phyloP scores from a whole-genome alignment of 139 green algal species.

The Micractinium conductrix region DNA sequence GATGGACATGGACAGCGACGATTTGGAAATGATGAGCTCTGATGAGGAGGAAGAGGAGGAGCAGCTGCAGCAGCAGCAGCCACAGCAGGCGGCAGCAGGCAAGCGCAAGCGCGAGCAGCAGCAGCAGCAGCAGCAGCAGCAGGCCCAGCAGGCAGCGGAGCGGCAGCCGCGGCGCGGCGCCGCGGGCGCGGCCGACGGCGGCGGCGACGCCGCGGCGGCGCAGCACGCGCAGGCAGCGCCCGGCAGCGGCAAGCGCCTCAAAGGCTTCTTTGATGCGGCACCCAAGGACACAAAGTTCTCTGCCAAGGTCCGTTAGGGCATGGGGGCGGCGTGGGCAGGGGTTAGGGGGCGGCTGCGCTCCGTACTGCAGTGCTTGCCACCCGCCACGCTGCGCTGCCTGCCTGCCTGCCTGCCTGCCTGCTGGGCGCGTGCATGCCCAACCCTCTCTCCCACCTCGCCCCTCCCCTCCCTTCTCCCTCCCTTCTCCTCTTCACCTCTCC shows the following conservation, averaged over 20 bases:
- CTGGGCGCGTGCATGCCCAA: too few relatives aligned
- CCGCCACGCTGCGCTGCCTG: too few relatives aligned
- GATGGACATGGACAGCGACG: neutral
- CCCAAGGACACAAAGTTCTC: constrained; percentile 72
- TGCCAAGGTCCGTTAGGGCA: constrained; percentile 47
- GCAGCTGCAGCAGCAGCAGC: constrained; percentile 25
- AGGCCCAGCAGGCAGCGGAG: constrained; percentile 11
- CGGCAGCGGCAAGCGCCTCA: constrained; percentile 9
- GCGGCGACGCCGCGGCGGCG: constrained; percentile 19
- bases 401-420: too few relatives aligned
- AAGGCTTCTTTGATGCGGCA: constrained; percentile 66
- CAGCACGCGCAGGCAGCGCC: constrained; percentile 23
- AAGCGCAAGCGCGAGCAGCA: constrained; percentile 37
- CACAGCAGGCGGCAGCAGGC: constrained; percentile 11
- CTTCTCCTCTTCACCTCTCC: neutral
- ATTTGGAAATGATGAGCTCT: neutral
- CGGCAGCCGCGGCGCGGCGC: neutral
- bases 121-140: constrained; percentile 31
- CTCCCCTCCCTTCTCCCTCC: too few relatives aligned
- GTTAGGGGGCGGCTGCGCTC: too few relatives aligned
- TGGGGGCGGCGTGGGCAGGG: too few relatives aligned
- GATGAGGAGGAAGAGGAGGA: constrained; percentile 11
- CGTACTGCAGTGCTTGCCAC: too few relatives aligned
- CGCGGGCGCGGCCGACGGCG: neutral
- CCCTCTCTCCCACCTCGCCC: too few relatives aligned